A percentile compares a stretch with the other conserved stretches of the same genome.
Evolutionary conservation across 306 rosid species (phyloP).

Genomic region (Vigna radiata): DNA sequence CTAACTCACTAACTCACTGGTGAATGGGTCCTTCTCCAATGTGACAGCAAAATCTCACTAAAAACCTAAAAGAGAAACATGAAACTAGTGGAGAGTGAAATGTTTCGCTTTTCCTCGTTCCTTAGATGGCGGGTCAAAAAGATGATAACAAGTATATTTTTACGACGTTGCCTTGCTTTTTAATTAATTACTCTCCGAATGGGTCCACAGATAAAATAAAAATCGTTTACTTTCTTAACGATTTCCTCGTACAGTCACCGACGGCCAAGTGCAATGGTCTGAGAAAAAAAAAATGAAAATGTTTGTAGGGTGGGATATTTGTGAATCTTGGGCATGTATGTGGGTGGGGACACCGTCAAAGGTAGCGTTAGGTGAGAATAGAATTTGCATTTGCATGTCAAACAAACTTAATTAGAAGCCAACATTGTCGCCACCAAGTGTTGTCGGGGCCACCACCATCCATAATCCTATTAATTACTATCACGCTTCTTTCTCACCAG

Average conservation of each 20-base stretch:
- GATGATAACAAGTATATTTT: constrained; percentile 18
- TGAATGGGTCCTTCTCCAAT: constrained; percentile 48
- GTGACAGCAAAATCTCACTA: constrained; percentile 38
- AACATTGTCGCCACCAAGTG: constrained; percentile 58
- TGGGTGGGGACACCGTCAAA: constrained; percentile 72
- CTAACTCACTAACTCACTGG: neutral
- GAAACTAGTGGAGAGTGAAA: constrained; percentile 32
- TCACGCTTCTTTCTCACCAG: constrained; percentile 47
- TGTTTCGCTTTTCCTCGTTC: constrained; percentile 42
- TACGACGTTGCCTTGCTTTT: constrained; percentile 34
- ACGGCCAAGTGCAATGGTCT: constrained; percentile 49
- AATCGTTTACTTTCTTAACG: constrained; percentile 32
- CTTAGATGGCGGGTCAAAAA: constrained; percentile 54
- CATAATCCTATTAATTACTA: constrained; percentile 37
- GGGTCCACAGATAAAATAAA: constrained; percentile 40
- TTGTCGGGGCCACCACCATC: constrained; percentile 58
- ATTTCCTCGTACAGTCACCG: constrained; percentile 56
- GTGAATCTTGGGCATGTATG: constrained; percentile 44
- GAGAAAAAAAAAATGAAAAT: neutral
- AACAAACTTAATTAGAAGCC: constrained; percentile 51
- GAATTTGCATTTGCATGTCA: constrained; percentile 46
- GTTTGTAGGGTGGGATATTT: constrained; percentile 40
- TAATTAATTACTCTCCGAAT: constrained; percentile 9
- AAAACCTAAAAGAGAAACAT: neutral
- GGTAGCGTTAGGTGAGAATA: constrained; percentile 57